These are phyloP conservation scores for Panus rudis DNA, from an alignment of 768 basidiomycete genomes.

Conservation along the genomic window DNA sequence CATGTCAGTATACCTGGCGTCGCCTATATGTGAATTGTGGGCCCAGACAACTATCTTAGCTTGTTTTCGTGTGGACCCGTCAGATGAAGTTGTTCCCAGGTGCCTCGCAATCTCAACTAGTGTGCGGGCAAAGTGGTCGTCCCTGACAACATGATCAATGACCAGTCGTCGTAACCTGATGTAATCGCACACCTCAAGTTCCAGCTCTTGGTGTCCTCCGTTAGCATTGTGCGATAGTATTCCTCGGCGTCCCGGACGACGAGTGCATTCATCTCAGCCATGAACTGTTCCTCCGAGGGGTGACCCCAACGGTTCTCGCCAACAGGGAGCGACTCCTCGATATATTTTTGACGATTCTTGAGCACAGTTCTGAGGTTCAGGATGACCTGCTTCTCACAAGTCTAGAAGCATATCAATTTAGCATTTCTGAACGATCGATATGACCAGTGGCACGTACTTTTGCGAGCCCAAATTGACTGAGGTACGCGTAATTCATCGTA, in stretches of 20 bases:
- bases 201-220: conserved; percentile 21
- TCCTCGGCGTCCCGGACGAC: conserved; percentile 24
- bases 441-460: conserved; percentile 11
- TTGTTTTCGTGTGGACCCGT: conserved; percentile 2
- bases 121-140: conserved; percentile 18
- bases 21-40: conserved; percentile 26
- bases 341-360: conserved; percentile 15
- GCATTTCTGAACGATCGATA: background rate
- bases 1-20: conserved; percentile 24
- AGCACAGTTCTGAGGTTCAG: conserved; percentile 16
- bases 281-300: conserved; percentile 20
- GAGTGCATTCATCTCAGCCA: conserved; percentile 24
- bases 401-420: conserved; percentile 3
- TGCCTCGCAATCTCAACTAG: conserved; percentile 12
- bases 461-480: conserved; percentile 17
- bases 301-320: conserved; percentile 4
- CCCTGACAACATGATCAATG: conserved; percentile 6
- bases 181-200: conserved; percentile 16
- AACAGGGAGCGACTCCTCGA: conserved; percentile 11
- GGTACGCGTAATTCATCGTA: conserved; percentile 16
- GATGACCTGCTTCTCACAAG: conserved; percentile 22
- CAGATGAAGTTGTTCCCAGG: conserved; percentile 7
- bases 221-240: conserved; percentile 24
- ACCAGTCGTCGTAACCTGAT: background rate
- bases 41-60: conserved; percentile 25